phyloP scores from a whole-genome alignment of 495 filamentous ascomycete genomes.

The Xylaria bambusicola region DNA sequence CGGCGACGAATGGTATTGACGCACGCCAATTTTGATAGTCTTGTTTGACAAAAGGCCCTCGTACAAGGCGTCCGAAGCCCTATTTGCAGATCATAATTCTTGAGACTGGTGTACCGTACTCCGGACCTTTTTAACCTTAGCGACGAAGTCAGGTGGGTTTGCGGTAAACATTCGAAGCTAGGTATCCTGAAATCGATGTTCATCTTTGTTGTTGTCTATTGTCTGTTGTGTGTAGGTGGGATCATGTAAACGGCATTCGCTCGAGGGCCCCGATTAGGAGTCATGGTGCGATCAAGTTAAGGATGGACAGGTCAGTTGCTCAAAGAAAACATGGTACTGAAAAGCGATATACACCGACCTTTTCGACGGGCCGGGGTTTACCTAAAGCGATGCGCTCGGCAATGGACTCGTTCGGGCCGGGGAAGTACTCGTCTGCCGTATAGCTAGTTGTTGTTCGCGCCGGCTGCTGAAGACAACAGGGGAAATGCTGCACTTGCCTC shows the following conservation, averaged over 20 bases:
- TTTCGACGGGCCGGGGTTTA: too few relatives aligned
- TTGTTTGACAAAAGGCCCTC: neutral
- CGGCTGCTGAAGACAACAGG: neutral
- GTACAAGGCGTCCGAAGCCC: neutral
- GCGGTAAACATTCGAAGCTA: neutral
- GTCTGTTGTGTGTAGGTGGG: too few relatives aligned
- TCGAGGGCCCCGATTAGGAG: too few relatives aligned
- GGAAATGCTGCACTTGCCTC: neutral
- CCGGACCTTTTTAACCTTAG: neutral
- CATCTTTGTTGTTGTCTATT: neutral
- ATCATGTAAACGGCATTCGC: too few relatives aligned
- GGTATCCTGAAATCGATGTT: neutral
- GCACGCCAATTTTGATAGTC: neutral
- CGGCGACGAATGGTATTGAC: neutral
- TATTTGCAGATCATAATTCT: slow-evolving; percentile 7
- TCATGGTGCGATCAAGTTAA: too few relatives aligned
- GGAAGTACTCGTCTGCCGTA: too few relatives aligned
- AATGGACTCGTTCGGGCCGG: too few relatives aligned
- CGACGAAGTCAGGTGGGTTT: neutral
- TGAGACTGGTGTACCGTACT: neutral
- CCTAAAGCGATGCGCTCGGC: too few relatives aligned
- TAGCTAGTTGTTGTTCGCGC: too few relatives aligned
- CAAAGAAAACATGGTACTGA: too few relatives aligned
- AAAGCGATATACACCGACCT: too few relatives aligned
- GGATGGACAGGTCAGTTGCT: too few relatives aligned